Base-by-base conservation (phyloP, 208 protist genomes). In the Porcisia hertigi region DNA sequence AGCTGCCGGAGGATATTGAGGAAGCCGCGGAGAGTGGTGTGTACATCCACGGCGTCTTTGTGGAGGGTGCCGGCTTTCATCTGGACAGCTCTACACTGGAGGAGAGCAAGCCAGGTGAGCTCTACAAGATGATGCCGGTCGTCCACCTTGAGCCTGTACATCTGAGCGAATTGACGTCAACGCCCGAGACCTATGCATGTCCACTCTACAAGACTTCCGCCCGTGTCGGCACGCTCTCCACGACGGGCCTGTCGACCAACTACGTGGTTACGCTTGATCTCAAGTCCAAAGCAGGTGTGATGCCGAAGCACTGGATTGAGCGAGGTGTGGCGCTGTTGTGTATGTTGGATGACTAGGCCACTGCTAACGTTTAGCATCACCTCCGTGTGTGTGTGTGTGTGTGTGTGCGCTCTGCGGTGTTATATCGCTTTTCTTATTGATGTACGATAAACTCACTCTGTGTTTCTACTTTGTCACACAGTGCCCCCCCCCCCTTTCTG, bases 161-260 rank as follows among this genome's bases (percentile, higher is more conserved):
- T 4, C 64, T 76, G 16, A 76, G 73, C 57, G 83, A 86, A 60
- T 43, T 53, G 41, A 87, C 77, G 7, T 65, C 71, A 8, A 85
- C 85, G 8, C 74, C 62, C 20, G 60, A 70, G 45, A 90, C 74
- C 36, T 98, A 98, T 76, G 87, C 85, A 30, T 98, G 93, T 67
- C 97, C 97, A 2, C 83, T 98, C 71, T 98, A 98, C 86, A 98
- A 98, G 81, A 98, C 96, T 0, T 96, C 93, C 39, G 86, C 87
- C 9, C 89, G 97, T 71, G 94, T 94, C 3, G 97, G 96, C 72
- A 92, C 86, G 25, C 84, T 98, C 34, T 97, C 92, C 3, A 98
- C 95, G 0, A 98, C 95, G 7, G 95, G 95, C 36, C 78, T 98
- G 18, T 97, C 93, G 53, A 98, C 94, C 11, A 98, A 98, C 85